Evolutionary conservation across 148 eudicot genomes (phyloP), one percentile per base, ranked within the genome.

Genomic region (Rhododendron kiyosumense): DNA sequence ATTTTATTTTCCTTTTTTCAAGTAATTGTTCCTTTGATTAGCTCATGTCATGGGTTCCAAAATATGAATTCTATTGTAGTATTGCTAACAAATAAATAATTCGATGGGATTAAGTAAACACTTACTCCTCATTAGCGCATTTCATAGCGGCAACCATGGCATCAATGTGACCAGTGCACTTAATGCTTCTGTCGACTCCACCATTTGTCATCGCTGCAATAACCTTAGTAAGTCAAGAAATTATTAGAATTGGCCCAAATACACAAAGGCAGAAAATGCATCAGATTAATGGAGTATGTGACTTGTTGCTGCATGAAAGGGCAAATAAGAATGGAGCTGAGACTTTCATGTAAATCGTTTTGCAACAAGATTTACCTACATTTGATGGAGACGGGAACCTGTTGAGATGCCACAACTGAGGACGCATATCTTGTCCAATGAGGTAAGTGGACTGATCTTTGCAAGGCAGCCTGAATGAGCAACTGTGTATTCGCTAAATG

Each of bases 331-430:
- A 41, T 41, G 45, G 45, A 41, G 45, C 45, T 41, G 45, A 41
- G 45, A 41, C 45, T 41, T 41, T 41, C 5, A 41, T 41, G 45
- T 41, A 41, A 3, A 18, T 51, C 14, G 57, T 51, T 51, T 51
- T 18, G 57, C 18, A 14, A 51, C 1, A 51, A 51, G 15, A 51
- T 51, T 51, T 13, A 52, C 15, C 59, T 52, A 15, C 59, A 52
- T 52, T 14, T 52, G 59, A 52, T 52, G 20, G 20, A 36, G 24
- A 43, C n/a, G 45, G 24, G 51, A 54, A 91, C 92, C 91, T 71
- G 92, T 91, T 10, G 91, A 87, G 78, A 91, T 85, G 30, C 92
- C 92, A 89, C 90, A 91, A 83, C 92, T 89, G 79, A 91, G 91
- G 22, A 91, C 83, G 78, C 91, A 89, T 7, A 87, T 87, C 80